Evolutionary conservation across 2,329 filamentous ascomycete genomes (phyloP).

Genomic region (Fusarium compactum): DNA sequence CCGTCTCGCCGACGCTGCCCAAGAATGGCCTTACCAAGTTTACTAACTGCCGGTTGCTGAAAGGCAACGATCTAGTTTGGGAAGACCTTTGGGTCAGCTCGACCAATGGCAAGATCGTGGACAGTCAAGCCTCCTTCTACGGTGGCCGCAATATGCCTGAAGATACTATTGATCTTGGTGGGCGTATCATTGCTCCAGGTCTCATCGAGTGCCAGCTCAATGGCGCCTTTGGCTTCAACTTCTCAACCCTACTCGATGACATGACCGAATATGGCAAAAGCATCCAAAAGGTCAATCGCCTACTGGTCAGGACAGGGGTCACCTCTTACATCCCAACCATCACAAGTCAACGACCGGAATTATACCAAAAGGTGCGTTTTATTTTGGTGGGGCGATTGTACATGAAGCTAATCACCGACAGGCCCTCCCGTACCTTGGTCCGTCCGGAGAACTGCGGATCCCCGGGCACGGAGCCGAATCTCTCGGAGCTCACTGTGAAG

Average conservation of each 20-base stretch:
- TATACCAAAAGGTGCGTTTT: conserved; percentile 77
- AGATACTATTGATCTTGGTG: conserved; percentile 80
- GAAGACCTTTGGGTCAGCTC: conserved; percentile 93
- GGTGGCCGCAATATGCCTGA: conserved; percentile 77
- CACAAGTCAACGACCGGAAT: conserved; percentile 81
- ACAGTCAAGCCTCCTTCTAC: conserved; percentile 76
- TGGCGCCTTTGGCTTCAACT: conserved; percentile 93
- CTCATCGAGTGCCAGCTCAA: conserved; percentile 94
- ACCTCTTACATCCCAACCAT: conserved; percentile 90
- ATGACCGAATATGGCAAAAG: conserved; percentile 77
- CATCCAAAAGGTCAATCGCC: conserved; percentile 77
- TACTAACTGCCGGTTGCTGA: conserved; percentile 86
- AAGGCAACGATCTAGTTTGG: conserved; percentile 73
- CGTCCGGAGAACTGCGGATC: conserved; percentile 71
- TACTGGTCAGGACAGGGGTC: conserved; percentile 81
- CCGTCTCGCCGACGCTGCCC: conserved; percentile 55
- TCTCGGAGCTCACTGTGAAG: conserved; percentile 90
- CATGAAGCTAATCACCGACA: conserved; percentile 49
- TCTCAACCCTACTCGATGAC: conserved; percentile 80
- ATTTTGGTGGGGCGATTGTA: conserved; percentile 29
- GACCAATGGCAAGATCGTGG: conserved; percentile 82
- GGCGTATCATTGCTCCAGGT: conserved; percentile 86
- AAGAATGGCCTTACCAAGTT: conserved; percentile 80
- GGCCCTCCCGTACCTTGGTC: conserved; percentile 81
- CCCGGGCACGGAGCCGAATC: conserved; percentile 83